Percentiles rank a stretch among this genome's conserved stretches.
Conservation (phyloP, 1,284 basidiomycete species). For the Microbotryum lychnidis-dioicae region DNA sequence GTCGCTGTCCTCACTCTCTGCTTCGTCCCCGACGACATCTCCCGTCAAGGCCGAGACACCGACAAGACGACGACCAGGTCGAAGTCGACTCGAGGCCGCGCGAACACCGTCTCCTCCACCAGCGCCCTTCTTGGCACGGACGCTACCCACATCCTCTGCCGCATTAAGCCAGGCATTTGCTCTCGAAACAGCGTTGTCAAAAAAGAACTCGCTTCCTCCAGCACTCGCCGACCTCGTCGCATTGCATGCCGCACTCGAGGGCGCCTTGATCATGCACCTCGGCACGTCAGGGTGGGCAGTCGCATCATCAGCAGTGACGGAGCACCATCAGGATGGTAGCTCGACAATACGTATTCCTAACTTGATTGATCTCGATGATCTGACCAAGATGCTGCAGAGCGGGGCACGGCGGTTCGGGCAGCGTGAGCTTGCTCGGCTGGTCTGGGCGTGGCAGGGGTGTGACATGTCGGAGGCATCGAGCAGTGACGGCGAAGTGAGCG, state of each 20-base stretch:
- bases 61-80: too few species aligned
- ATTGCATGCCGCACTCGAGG: conserved; percentile 24
- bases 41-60: too few species aligned
- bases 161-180: not conserved
- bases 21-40: too few species aligned
- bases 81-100: too few species aligned
- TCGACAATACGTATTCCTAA: conserved; percentile 23
- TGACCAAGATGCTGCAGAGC: conserved; percentile 15
- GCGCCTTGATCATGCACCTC: conserved; percentile 26
- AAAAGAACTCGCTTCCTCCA: not conserved
- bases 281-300: conserved; percentile 19
- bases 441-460: conserved; percentile 28
- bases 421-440: conserved; percentile 16
- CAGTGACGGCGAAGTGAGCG: not conserved
- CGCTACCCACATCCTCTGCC: conserved; percentile 17
- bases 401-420: conserved; percentile 17
- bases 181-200: not conserved
- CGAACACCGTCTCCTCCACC: conserved; percentile 10
- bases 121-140: not conserved
- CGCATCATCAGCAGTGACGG: conserved; percentile 9
- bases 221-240: conserved; percentile 21
- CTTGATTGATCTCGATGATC: conserved; percentile 22
- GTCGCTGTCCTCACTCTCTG: too few species aligned
- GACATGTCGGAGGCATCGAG: not conserved
- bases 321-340: not conserved